Conservation (phyloP, 345 rosid genomes). For the Aurinia saxatilis region DNA sequence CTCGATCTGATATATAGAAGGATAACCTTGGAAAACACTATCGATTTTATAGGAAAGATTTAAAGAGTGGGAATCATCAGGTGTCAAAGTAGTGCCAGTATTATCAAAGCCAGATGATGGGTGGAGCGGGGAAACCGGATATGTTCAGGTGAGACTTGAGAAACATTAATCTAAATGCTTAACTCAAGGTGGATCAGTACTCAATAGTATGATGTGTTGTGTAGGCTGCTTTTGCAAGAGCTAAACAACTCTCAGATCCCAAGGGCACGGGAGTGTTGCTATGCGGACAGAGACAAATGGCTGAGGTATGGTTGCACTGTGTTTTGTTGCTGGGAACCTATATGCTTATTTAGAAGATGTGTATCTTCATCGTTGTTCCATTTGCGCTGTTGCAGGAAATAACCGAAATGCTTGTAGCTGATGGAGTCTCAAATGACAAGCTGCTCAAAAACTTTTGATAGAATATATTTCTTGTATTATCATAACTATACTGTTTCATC, state of each 20-base stretch:
- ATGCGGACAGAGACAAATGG: slow-evolving; percentile 95
- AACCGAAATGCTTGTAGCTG: slow-evolving; percentile 63
- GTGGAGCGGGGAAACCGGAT: slow-evolving; percentile 88
- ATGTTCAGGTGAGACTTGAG: slow-evolving; percentile 60
- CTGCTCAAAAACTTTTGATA: slow-evolving; percentile 82
- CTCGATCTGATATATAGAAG: background rate
- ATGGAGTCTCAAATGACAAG: slow-evolving; percentile 64
- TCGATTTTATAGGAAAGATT: slow-evolving; percentile 63
- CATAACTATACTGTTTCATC: slow-evolving; percentile 2
- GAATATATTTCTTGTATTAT: slow-evolving; percentile 10
- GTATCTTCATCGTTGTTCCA: background rate
- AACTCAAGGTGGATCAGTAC: slow-evolving; percentile 1
- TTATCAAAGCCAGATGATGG: slow-evolving; percentile 73
- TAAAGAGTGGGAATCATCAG: slow-evolving; percentile 83
- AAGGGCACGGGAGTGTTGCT: slow-evolving; percentile 68
- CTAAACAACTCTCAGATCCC: slow-evolving; percentile 47
- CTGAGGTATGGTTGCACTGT: slow-evolving; percentile 50
- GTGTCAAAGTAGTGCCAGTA: slow-evolving; percentile 81
- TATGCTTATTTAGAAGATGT: background rate
- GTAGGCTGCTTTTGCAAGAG: slow-evolving; percentile 86
- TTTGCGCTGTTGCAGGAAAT: slow-evolving; percentile 58
- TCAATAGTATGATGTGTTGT: slow-evolving; percentile 9
- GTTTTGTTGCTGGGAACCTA: background rate
- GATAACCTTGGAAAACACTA: background rate
- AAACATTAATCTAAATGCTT: background rate